phyloP scores from a whole-genome alignment of 2,329 filamentous ascomycete species.

The Aspergillus tubingensis region DNA sequence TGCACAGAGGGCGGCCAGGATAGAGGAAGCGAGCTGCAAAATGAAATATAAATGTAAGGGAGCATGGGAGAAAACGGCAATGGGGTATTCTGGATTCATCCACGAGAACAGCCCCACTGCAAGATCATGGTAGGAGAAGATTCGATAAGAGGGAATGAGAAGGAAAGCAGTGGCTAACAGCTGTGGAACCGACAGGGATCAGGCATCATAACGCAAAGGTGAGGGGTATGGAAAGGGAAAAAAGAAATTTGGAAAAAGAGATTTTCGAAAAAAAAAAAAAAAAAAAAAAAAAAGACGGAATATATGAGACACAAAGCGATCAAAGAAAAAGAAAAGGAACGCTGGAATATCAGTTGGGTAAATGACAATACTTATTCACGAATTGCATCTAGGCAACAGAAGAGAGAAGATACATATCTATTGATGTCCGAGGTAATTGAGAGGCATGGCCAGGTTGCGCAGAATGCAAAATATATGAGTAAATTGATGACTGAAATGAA shows the following conservation, averaged over 20 bases:
- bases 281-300: not conserved
- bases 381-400: not conserved
- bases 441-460: not conserved
- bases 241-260: constrained; percentile 10
- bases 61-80: not conserved
- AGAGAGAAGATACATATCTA: not conserved
- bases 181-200: constrained; percentile 17
- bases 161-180: not conserved
- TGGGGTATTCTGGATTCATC: not conserved
- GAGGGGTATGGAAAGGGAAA: constrained; percentile 23
- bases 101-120: not conserved
- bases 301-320: not conserved
- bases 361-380: too few relatives aligned
- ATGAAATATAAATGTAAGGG: not conserved
- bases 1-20: not conserved
- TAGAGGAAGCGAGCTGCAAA: not conserved
- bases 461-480: too few relatives aligned
- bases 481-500: not conserved
- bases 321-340: not conserved
- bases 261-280: too few relatives aligned
- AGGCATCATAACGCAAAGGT: constrained; percentile 17
- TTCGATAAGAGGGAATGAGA: not conserved
- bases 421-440: not conserved
- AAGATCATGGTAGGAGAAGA: not conserved
- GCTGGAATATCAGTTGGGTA: too few relatives aligned